These are phyloP conservation scores for Aureobasidium sp. DNA, from an alignment of 2,329 filamentous ascomycete genomes.

Conservation along the genomic window DNA sequence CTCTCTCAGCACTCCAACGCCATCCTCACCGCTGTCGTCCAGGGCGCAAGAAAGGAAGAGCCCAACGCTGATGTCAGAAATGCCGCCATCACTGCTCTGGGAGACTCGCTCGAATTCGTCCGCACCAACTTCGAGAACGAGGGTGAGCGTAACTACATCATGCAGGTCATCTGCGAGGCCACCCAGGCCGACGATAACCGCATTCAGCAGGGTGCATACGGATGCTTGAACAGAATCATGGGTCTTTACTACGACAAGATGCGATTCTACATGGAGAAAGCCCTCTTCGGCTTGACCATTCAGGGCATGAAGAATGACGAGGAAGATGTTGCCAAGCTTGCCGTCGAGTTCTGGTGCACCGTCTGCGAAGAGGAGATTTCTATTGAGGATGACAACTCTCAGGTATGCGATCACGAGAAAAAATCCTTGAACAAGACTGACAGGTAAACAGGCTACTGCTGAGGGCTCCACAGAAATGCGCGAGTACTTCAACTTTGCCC, in stretches of 20 bases:
- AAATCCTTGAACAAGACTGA: not conserved
- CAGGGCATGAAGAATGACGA: constrained; percentile 98
- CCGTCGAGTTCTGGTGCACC: constrained; percentile 99
- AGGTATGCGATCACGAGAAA: constrained; percentile 43
- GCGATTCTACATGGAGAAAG: constrained; percentile 99
- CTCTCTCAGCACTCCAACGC: constrained; percentile 87
- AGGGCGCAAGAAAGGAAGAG: constrained; percentile 96
- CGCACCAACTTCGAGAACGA: constrained; percentile 98
- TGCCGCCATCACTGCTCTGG: constrained; percentile 86
- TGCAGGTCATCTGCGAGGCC: constrained; percentile 99
- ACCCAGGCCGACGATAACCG: constrained; percentile 86
- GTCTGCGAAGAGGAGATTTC: constrained; percentile 98
- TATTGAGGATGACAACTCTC: constrained; percentile 93
- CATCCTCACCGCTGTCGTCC: constrained; percentile 94
- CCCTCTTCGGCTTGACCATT: constrained; percentile 92
- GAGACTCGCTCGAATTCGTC: constrained; percentile 95
- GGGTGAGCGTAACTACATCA: constrained; percentile 98
- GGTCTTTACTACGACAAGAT: constrained; percentile 98
- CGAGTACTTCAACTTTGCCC: constrained; percentile 91
- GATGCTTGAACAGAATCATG: constrained; percentile 98
- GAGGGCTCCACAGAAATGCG: constrained; percentile 79
- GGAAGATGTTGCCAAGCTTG: constrained; percentile 95
- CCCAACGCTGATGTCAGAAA: constrained; percentile 82
- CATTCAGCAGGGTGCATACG: constrained; percentile 93
- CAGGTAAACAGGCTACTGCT: constrained; percentile 36